Evolutionary conservation across 441 rosid species (phyloP), one percentile per base, ranked within the genome.

Genomic region (Gossypium davidsonii): DNA sequence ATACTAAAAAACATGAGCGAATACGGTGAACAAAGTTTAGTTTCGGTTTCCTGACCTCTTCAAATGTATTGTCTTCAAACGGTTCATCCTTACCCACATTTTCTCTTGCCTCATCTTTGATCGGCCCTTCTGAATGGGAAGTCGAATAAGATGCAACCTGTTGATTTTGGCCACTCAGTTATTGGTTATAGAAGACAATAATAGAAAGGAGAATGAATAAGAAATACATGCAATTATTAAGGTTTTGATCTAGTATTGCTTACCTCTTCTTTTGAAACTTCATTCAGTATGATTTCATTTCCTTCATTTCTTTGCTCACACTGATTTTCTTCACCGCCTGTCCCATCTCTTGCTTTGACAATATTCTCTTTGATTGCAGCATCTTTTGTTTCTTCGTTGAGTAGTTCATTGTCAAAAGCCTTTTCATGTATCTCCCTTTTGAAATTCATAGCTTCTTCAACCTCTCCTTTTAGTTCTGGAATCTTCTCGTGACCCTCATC

Each of bases 21-120:
- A 37, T 39, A 25, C 14, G 3, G 20, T 62, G 67, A 63, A 17
- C 18, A n/a, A 65, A 18, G 3, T 53, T 57, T 3, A 58, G 42
- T 67, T 31, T 10, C 26, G 12, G 28, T 65, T 53, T 56, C n/a
- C 80, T 75, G 17, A 84, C 83, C 82, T 61, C 69, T 76, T 76
- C 79, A 12, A 76, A 7, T 11, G 75, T 80, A 70, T 81, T 63
- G 51, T 84, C 79, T 71, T 67, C 76, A 17, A 9, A 55, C 46
- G 23, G 64, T 74, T 80, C 80, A 72, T 81, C 17, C 63, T 67
- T 75, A 56, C 53, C 76, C 65, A 78, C 74, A 44, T 72, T 55
- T 62, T 77, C 85, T 63, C 70, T 56, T 31, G 46, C 23, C 17
- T 76, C 75, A 71, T 75, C 83, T 31, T 73, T 76, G 42, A 66